These are phyloP conservation scores for Pisolithus thermaeus DNA, from an alignment of 1,284 basidiomycete species.

Conservation along the genomic window DNA sequence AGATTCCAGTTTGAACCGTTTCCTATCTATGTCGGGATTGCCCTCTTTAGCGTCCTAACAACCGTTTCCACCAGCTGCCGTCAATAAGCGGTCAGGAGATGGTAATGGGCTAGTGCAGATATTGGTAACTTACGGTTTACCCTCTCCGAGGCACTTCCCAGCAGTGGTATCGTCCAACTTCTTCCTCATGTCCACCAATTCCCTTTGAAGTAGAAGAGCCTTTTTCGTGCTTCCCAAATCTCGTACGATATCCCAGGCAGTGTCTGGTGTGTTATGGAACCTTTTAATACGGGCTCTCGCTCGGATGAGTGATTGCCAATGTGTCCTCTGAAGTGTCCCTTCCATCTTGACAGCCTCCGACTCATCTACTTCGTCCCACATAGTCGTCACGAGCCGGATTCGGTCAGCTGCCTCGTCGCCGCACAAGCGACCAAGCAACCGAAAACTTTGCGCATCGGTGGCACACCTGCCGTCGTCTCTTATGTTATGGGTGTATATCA, in stretches of 20 bases:
- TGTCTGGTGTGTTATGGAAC: neutral
- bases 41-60: no score
- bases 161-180: neutral
- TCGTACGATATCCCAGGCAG: neutral
- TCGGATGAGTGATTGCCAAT: neutral
- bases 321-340: neutral
- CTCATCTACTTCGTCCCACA: neutral
- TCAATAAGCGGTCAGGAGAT: no score
- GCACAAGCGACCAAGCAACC: neutral
- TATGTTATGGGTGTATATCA: neutral
- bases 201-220: neutral
- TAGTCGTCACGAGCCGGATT: neutral
- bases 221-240: neutral
- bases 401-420: neutral
- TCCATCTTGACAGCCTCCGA: neutral
- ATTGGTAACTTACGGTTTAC: neutral
- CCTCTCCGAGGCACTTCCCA: neutral
- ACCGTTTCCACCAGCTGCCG: no score
- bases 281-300: neutral
- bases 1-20: no score
- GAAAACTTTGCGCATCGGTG: neutral
- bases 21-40: no score
- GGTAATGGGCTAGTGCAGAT: neutral
- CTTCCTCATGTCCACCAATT: neutral
- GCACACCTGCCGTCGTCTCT: neutral